A percentile compares a stretch with the other conserved stretches of the same genome.
These are phyloP conservation scores for Actinomortierella wolfii DNA, from an alignment of 371 early-diverging fungal species.

Conservation along the genomic window DNA sequence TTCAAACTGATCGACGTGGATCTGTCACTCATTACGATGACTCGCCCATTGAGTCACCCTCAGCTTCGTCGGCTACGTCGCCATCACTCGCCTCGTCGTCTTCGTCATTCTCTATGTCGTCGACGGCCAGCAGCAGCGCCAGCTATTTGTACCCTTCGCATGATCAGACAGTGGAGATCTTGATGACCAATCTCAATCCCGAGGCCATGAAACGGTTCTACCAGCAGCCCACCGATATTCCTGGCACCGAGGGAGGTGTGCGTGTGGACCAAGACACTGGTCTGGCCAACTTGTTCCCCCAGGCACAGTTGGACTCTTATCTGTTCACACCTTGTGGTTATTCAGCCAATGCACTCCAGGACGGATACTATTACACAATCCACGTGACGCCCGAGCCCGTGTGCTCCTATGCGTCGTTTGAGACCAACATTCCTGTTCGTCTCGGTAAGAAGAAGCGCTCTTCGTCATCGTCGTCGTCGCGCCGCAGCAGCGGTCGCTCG, in stretches of 20 bases:
- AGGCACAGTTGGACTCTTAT: constrained; percentile 79
- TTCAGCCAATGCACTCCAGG: constrained; percentile 86
- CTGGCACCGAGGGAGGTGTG: constrained; percentile 61
- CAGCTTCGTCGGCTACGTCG: constrained; percentile 11
- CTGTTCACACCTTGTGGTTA: constrained; percentile 94
- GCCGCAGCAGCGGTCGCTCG: constrained; percentile 14
- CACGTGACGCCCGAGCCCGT: constrained; percentile 98
- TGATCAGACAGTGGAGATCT: constrained; percentile 92
- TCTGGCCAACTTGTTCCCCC: constrained; percentile 76
- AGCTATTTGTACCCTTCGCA: constrained; percentile 49
- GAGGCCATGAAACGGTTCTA: constrained; percentile 76
- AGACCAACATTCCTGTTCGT: constrained; percentile 83
- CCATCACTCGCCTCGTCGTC: constrained; percentile 33
- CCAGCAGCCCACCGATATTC: constrained; percentile 50
- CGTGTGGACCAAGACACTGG: constrained; percentile 76
- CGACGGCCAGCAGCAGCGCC: constrained; percentile 40
- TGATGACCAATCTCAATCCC: constrained; percentile 88
- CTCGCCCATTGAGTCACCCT: neutral
- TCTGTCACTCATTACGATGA: constrained; percentile 3
- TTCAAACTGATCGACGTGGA: constrained; percentile 9
- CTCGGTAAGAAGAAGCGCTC: constrained; percentile 18
- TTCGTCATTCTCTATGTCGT: constrained; percentile 40
- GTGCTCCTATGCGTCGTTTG: constrained; percentile 97
- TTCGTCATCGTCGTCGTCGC: constrained; percentile 18
- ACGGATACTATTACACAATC: constrained; percentile 88